Base-by-base conservation (phyloP, 495 filamentous ascomycete species). In the Pyronema domesticum region DNA sequence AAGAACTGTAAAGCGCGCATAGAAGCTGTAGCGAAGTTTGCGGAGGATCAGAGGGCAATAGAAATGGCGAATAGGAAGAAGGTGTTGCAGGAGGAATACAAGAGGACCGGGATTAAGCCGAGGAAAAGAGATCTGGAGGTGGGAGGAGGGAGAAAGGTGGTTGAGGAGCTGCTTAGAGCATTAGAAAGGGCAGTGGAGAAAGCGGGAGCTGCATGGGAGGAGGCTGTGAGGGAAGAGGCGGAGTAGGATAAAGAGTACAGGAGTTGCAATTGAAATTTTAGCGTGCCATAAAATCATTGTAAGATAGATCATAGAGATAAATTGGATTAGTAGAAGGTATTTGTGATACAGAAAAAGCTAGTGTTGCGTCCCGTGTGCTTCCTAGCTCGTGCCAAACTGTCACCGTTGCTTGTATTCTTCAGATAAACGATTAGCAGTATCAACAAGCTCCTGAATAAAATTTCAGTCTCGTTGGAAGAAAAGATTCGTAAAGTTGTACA, bases 1-100 rank as follows among this genome's bases (percentile, higher is more conserved):
- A 74, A 76, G 37, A 76, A 83, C 51, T 84, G 83, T 2, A 73
- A 77, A 53, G 81, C 82, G n/a, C 75, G 91, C 9, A 86, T 96
- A 63, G 75, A 83, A 44, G 81, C 85, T 11, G 83, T 98, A 1
- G 83, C 83, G 0, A 73, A 76, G 14, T 80, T 81, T 54, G 91
- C 91, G 0, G 89, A 95, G 62, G 72, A 72, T 34, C 82, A 86
- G 47, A 73, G 82, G 8, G 70, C 80, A 37, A 65, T 69, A 7
- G 72, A 76, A 49, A 68, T 83, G 18, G 71, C 75, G 10, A 72
- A 74, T 54, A 63, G 78, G 13, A 85, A 80, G 69, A 71, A 73
- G 58, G 78, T 89, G 51, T 81, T 82, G 3, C 70, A 76, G 34
- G 82, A 83, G 42, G 68, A 80, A 47, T 80, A 76, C 46, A 70